phyloP scores from a whole-genome alignment of 1,139 yeast genomes.

The Suhomyces anneliseae region DNA sequence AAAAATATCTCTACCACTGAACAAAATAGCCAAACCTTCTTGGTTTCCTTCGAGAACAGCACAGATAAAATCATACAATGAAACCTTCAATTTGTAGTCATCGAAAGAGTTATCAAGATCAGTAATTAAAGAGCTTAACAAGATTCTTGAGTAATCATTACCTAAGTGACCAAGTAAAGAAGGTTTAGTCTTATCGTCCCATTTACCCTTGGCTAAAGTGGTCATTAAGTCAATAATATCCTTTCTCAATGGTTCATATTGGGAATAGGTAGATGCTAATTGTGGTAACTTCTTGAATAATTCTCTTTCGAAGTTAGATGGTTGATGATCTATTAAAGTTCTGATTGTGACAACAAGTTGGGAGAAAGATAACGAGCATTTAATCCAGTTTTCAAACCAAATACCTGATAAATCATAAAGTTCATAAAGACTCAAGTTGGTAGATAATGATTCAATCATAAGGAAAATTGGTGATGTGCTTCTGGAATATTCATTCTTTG shows the following conservation, averaged over 20 bases:
- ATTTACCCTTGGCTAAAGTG: slow-evolving; percentile 58
- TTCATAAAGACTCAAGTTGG: slow-evolving; percentile 38
- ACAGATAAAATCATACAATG: slow-evolving; percentile 71
- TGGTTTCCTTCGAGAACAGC: slow-evolving; percentile 76
- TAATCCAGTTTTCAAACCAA: slow-evolving; percentile 47
- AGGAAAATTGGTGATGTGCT: slow-evolving; percentile 57
- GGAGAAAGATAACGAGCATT: slow-evolving; percentile 41
- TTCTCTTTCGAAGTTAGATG: slow-evolving; percentile 65
- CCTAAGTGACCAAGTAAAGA: slow-evolving; percentile 83
- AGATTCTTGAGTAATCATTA: slow-evolving; percentile 54
- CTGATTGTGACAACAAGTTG: slow-evolving; percentile 54
- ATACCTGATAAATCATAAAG: slow-evolving; percentile 43
- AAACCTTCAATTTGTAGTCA: slow-evolving; percentile 53
- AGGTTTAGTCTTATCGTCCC: slow-evolving; percentile 61
- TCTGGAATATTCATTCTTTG: slow-evolving; percentile 51
- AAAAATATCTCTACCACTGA: slow-evolving; percentile 68
- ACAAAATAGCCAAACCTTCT: slow-evolving; percentile 79
- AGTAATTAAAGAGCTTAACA: slow-evolving; percentile 56
- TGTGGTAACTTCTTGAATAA: slow-evolving; percentile 58
- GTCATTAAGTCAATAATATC: slow-evolving; percentile 60
- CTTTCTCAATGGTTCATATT: slow-evolving; percentile 47
- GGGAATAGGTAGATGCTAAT: slow-evolving; percentile 61
- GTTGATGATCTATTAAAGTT: slow-evolving; percentile 43
- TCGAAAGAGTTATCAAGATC: slow-evolving; percentile 65
- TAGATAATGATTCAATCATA: slow-evolving; percentile 49